A percentile compares a stretch with the other conserved stretches of the same genome.
Conservation (phyloP, 208 protist genomes). For the Leishmania turanica region DNA sequence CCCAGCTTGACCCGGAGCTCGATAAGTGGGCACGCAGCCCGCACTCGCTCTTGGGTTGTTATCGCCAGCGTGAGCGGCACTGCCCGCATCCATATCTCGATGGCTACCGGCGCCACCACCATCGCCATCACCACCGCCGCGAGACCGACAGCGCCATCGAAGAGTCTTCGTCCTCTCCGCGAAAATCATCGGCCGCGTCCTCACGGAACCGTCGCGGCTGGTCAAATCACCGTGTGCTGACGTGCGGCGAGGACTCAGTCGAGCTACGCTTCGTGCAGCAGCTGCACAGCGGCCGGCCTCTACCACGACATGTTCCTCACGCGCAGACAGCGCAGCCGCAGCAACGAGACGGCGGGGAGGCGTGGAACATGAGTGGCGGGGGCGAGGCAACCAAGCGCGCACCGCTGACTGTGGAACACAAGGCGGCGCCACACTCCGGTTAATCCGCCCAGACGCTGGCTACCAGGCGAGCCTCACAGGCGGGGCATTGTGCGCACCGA, state of each 20-base stretch:
- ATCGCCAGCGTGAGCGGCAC: constrained; percentile 39
- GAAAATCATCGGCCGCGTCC: no score
- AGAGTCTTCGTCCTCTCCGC: not conserved
- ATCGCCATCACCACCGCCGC: not conserved
- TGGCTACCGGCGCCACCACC: not conserved
- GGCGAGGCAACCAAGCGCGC: not conserved
- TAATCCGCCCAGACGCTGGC: not conserved
- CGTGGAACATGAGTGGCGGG: not conserved
- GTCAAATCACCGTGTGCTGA: not conserved
- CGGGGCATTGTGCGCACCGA: not conserved
- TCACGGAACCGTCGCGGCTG: no score
- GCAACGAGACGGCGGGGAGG: not conserved
- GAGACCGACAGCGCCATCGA: not conserved
- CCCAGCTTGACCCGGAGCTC: constrained; percentile 1
- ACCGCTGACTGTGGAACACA: no score
- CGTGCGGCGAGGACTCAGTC: constrained; percentile 3
- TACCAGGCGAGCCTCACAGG: no score
- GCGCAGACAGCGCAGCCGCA: not conserved
- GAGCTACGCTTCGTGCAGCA: constrained; percentile 19
- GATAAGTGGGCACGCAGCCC: constrained; percentile 11
- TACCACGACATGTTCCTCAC: not conserved
- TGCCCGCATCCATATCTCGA: constrained; percentile 30
- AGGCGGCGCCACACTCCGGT: no score
- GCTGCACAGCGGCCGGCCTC: constrained; percentile 8
- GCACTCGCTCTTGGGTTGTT: constrained; percentile 28